phyloP scores from a whole-genome alignment of 202 grass and related monocot species.

The Saccharum hybrid region DNA sequence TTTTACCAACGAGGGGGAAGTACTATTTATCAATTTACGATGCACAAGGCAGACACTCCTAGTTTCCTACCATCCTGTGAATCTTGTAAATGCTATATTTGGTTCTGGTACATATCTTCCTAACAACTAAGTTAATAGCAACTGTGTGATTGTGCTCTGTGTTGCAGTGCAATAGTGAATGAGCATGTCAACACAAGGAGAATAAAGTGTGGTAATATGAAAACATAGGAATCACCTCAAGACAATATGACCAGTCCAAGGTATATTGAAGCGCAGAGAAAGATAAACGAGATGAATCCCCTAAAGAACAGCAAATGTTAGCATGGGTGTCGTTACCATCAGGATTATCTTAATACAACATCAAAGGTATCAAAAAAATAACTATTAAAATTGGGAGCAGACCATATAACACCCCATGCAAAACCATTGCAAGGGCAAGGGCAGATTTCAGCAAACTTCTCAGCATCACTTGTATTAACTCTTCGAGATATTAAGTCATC shows the following conservation, averaged over 20 bases:
- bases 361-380: background rate
- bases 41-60: background rate
- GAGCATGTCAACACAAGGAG: constrained; percentile 3
- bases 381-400: constrained; percentile 26
- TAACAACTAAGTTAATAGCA: background rate
- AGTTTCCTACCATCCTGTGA: background rate
- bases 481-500: constrained; percentile 98
- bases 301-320: constrained; percentile 58
- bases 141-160: background rate
- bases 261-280: constrained; percentile 82
- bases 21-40: too few relatives aligned
- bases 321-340: background rate
- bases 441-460: constrained; percentile 99
- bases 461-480: constrained; percentile 97
- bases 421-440: constrained; percentile 90
- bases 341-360: constrained; percentile 21
- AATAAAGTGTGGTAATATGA: background rate
- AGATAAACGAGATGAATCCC: constrained; percentile 88
- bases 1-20: too few relatives aligned
- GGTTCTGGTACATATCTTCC: background rate
- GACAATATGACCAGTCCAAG: constrained; percentile 95
- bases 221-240: constrained; percentile 58
- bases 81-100: background rate
- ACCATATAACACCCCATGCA: constrained; percentile 97
- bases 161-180: background rate